These are phyloP conservation scores for Populus pruinosa DNA, from an alignment of 345 rosid species.

Conservation along the genomic window DNA sequence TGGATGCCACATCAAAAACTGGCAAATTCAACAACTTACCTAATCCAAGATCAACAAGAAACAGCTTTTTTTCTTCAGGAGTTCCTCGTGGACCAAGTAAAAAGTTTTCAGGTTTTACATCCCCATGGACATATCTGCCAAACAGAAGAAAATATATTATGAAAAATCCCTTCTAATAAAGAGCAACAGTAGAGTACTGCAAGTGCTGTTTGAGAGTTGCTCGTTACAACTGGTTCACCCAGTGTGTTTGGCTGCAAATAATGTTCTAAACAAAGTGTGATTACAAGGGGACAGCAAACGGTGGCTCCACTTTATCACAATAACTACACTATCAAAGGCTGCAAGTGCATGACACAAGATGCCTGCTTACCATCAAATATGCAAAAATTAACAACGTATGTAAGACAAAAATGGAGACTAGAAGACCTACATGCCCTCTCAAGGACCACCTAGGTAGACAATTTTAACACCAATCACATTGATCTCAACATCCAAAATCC, in stretches of 20 bases:
- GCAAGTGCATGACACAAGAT: not conserved
- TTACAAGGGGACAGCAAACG: not conserved
- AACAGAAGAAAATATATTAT: slow-evolving; percentile 19
- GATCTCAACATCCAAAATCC: not conserved
- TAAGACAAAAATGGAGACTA: not conserved
- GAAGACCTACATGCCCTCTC: not conserved
- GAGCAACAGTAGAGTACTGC: not conserved
- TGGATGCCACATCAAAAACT: not conserved
- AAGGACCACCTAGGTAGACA: not conserved
- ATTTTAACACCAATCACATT: not conserved
- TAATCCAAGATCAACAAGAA: slow-evolving; percentile 89
- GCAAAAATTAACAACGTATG: not conserved
- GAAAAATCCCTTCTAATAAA: not conserved
- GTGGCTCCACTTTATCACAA: not conserved
- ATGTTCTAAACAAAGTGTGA: not conserved
- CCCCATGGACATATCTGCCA: slow-evolving; percentile 92
- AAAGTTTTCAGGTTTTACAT: slow-evolving; percentile 96
- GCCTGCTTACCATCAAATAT: not conserved
- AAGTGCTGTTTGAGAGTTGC: not conserved
- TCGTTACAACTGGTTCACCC: not conserved
- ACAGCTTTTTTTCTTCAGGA: slow-evolving; percentile 80
- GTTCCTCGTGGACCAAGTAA: slow-evolving; percentile 87
- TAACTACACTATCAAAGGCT: not conserved
- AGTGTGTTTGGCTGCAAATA: not conserved
- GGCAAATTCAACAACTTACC: slow-evolving; percentile 39